phyloP scores from a whole-genome alignment of 768 basidiomycete species.

The Psilocybe cyanescens region DNA sequence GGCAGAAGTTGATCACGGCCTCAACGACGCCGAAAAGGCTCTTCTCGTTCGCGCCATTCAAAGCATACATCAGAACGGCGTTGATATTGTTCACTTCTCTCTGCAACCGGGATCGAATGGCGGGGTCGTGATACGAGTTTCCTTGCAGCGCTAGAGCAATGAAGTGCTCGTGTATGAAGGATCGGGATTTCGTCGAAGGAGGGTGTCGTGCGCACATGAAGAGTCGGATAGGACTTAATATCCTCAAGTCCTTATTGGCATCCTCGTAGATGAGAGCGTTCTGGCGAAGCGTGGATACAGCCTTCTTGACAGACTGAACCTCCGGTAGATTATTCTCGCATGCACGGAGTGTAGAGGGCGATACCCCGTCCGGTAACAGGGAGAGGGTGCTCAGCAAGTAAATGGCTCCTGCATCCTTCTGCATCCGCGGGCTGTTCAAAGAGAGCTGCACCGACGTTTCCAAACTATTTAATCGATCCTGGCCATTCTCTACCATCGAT shows the following conservation, averaged over 20 bases:
- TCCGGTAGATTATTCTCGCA: conserved; percentile 25
- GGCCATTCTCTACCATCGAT: conserved; percentile 29
- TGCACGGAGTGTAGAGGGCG: conserved; percentile 14
- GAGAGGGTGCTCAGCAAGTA: conserved; percentile 29
- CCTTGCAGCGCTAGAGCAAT: conserved; percentile 22
- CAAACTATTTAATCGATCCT: conserved; percentile 31
- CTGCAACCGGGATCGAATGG: conserved; percentile 18
- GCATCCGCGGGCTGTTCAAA: conserved; percentile 30
- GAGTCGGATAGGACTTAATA: conserved; percentile 32
- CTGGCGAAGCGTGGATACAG: conserved; percentile 28
- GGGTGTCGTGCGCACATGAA: conserved; percentile 25
- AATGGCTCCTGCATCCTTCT: conserved; percentile 26
- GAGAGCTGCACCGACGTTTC: conserved; percentile 35
- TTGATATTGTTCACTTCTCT: conserved; percentile 29
- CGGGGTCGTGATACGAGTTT: conserved; percentile 6
- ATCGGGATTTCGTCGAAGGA: conserved; percentile 19
- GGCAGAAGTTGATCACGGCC: conserved; percentile 26
- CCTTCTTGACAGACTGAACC: conserved; percentile 24
- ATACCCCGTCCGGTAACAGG: conserved; percentile 33
- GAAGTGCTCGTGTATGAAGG: conserved; percentile 28
- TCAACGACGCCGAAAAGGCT: conserved; percentile 21
- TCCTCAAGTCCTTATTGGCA: conserved; percentile 21
- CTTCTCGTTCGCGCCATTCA: conserved; percentile 9
- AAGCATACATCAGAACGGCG: conserved; percentile 23
- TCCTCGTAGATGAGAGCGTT: conserved; percentile 30